A percentile compares a stretch with the other conserved stretches of the same genome.
phyloP scores from a whole-genome alignment of 2,329 filamentous ascomycete species.

The Fusarium sp. region DNA sequence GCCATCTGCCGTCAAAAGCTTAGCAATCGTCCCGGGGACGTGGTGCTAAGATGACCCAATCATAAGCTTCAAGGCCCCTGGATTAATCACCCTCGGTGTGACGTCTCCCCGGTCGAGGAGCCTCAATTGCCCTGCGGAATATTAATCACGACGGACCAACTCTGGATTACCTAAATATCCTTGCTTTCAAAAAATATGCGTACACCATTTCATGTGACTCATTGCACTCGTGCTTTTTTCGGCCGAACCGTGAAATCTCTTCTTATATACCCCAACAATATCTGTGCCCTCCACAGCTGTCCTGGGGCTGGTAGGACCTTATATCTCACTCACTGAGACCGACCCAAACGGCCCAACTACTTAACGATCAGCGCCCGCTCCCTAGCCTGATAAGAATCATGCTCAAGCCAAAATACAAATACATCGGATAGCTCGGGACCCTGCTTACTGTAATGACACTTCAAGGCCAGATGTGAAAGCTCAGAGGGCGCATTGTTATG shows the following conservation, averaged over 20 bases:
- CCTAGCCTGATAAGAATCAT: constrained; percentile 2
- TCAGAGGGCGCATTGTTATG: neutral
- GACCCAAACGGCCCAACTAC: neutral
- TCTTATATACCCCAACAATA: neutral
- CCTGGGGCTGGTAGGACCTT: neutral
- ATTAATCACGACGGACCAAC: neutral
- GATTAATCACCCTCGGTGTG: constrained; percentile 39
- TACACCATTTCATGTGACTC: neutral
- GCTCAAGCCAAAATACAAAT: neutral
- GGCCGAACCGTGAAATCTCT: neutral
- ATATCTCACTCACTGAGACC: constrained; percentile 3
- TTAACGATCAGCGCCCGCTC: constrained; percentile 7
- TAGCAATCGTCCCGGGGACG: constrained; percentile 34
- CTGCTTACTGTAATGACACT: constrained; percentile 24
- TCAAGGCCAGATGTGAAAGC: neutral
- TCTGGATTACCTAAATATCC: neutral
- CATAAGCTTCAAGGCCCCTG: neutral
- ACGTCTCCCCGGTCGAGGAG: constrained; percentile 23
- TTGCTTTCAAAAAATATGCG: neutral
- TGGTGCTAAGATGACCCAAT: constrained; percentile 23
- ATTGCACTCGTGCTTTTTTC: neutral
- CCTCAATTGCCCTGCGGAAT: neutral
- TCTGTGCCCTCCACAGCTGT: neutral
- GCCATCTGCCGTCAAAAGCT: constrained; percentile 10
- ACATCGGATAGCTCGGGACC: constrained; percentile 32